Evolutionary conservation across 2,329 filamentous ascomycete genomes (phyloP), one percentile per base, ranked within the genome.

Genomic region (Talaromyces marneffei): DNA sequence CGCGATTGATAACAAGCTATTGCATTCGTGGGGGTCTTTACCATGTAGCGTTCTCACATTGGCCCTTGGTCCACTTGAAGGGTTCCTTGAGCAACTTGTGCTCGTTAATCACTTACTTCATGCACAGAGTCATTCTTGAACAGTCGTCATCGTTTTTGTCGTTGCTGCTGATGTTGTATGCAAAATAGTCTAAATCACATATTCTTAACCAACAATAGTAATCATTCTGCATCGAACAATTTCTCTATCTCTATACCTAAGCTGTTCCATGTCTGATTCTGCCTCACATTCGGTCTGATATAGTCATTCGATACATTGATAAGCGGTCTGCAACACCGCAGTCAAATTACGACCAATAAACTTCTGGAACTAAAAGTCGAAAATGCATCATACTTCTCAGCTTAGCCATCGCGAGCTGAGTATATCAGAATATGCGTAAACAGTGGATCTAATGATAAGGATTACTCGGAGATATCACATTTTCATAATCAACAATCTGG

Each of bases 61-160:
- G 20, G 42, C 23, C 33, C 42, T 33, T 33, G n/a, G 40, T 31
- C 29, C 33, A 33, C 5, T 52, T 23, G 9, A 52, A 9, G 27
- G 9, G n/a, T 52, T 52, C n/a, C 16, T 33, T 23, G 46, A 48
- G 44, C 44, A 29, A 48, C 16, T n/a, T 18, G 46, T 18, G 31
- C 31, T 59, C 23, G 18, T 12, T 53, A 33, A 42, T 53, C 29
- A 33, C n/a, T 59, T 37, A n/a, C 10, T 46, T 59, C 57, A 40
- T 59, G 57, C 57, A 59, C 48, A 59, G 50, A 62, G 37, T 27
- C 29, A 18, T 62, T 57, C 33, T 54, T 61, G 60, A 40, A 61
- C 54, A 57, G 54, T 57, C 46, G 20, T 58, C 35, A 18, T 18
- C 37, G n/a, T 57, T 55, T 55, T 44, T 55, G 50, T 54, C 40